phyloP scores from a whole-genome alignment of 805 yeast species.

The Tetrapisispora nanseiensis region DNA sequence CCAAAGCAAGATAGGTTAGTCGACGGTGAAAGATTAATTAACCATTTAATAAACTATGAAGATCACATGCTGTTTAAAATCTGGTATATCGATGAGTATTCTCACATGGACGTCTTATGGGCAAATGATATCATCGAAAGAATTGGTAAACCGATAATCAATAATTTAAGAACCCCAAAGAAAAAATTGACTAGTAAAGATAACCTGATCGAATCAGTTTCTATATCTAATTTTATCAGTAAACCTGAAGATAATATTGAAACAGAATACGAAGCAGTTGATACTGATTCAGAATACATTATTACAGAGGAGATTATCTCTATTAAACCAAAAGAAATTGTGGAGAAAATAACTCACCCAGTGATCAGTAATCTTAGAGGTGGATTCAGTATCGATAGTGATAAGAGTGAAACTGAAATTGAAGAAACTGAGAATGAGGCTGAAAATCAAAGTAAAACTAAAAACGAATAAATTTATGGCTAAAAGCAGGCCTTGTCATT shows the following conservation, averaged over 20 bases:
- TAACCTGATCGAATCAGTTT: slow-evolving; percentile 1
- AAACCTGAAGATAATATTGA: slow-evolving; percentile 1
- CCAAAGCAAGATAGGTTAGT: slow-evolving; percentile 73
- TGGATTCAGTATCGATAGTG: not conserved
- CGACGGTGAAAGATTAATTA: slow-evolving; percentile 55
- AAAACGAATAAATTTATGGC: not conserved
- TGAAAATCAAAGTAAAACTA: not conserved
- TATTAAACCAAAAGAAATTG: not conserved
- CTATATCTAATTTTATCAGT: slow-evolving; percentile 1
- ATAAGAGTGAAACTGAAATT: slow-evolving; percentile 3
- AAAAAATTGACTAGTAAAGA: not conserved
- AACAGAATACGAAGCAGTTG: not conserved
- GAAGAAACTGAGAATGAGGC: slow-evolving; percentile 1
- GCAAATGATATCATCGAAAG: slow-evolving; percentile 62
- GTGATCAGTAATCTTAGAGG: slow-evolving; percentile 1
- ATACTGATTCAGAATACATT: not conserved
- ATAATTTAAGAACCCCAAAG: slow-evolving; percentile 22
- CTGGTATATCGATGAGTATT: slow-evolving; percentile 46
- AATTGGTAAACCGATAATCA: slow-evolving; percentile 45
- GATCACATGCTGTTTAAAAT: slow-evolving; percentile 23
- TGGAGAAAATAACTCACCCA: not conserved
- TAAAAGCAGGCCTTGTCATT: no score
- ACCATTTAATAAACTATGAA: slow-evolving; percentile 58
- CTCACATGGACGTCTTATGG: slow-evolving; percentile 91
- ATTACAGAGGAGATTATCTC: not conserved